Conservation (phyloP, 2,329 filamentous ascomycete genomes). For the Pseudopyricularia cyperi region DNA sequence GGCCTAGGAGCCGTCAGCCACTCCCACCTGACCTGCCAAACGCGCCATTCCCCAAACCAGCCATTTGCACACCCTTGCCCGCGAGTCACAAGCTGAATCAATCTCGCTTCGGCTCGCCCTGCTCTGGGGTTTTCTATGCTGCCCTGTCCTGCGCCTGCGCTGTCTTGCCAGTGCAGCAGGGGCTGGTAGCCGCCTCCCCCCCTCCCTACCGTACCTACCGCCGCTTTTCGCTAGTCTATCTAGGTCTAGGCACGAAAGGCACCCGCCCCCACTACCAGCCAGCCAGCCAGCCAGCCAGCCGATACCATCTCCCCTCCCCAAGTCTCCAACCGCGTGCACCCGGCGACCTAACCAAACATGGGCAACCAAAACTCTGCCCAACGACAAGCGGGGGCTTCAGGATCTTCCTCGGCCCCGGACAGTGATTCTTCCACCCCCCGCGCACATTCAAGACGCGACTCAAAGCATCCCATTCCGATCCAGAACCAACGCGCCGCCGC, state of each 20-base stretch:
- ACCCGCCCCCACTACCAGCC: not conserved
- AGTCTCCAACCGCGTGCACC: not conserved
- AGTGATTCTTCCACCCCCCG: conserved; percentile 9
- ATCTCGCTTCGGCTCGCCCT: not conserved
- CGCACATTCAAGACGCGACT: conserved; percentile 22
- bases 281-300: not conserved
- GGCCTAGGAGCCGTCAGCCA: not conserved
- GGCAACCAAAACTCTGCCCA: conserved; percentile 30
- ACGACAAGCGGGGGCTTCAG: conserved; percentile 20
- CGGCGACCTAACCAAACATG: conserved; percentile 18
- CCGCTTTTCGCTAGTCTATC: not conserved
- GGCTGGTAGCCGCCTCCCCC: not conserved
- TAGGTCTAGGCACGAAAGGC: not conserved
- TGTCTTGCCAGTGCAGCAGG: not conserved
- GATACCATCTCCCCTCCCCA: too few species aligned
- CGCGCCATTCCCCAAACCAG: not conserved
- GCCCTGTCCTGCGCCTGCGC: not conserved
- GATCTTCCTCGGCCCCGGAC: conserved; percentile 13
- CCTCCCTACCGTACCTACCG: not conserved
- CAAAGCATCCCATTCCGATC: conserved; percentile 40
- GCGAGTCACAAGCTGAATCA: not conserved
- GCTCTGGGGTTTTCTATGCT: not conserved
- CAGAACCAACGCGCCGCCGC: conserved; percentile 43
- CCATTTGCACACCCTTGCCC: not conserved
- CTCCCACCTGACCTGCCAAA: not conserved